Evolutionary conservation across 306 rosid genomes (phyloP).

Genomic region (Datisca glomerata): DNA sequence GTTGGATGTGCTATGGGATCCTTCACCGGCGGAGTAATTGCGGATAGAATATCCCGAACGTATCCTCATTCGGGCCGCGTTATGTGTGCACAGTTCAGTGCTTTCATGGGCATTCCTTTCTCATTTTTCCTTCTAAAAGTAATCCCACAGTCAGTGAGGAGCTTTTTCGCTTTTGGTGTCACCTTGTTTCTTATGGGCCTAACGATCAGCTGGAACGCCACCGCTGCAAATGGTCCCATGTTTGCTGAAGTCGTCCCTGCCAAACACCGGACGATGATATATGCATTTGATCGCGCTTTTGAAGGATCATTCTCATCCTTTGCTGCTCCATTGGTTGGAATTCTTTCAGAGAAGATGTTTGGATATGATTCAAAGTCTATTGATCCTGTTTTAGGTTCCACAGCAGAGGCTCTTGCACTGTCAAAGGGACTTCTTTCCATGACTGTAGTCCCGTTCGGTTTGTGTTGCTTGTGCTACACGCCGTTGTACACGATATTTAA

Average conservation of each 20-base stretch:
- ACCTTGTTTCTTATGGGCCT: constrained; percentile 76
- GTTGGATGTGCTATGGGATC: constrained; percentile 73
- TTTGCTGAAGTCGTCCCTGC: constrained; percentile 80
- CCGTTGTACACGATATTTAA: constrained; percentile 47
- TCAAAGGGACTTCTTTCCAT: constrained; percentile 73
- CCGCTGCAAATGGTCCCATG: constrained; percentile 81
- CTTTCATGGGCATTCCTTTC: constrained; percentile 85
- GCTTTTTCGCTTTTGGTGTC: constrained; percentile 37
- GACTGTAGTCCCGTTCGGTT: constrained; percentile 67
- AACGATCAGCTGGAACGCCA: constrained; percentile 68
- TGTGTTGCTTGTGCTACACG: constrained; percentile 73
- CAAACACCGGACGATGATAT: constrained; percentile 79
- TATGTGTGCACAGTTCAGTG: constrained; percentile 81
- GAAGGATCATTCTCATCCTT: constrained; percentile 76
- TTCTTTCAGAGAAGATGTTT: constrained; percentile 67
- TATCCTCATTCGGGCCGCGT: constrained; percentile 76
- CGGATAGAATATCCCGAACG: constrained; percentile 42
- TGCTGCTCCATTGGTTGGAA: constrained; percentile 90
- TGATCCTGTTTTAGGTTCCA: constrained; percentile 49
- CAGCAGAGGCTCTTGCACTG: constrained; percentile 60
- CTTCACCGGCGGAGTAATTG: constrained; percentile 62
- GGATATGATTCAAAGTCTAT: constrained; percentile 66
- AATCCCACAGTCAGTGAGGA: constrained; percentile 63
- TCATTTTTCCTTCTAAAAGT: constrained; percentile 60
- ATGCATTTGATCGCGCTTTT: constrained; percentile 83